phyloP scores from a whole-genome alignment of 2,329 filamentous ascomycete species.

The Teratosphaeria gauchensis region DNA sequence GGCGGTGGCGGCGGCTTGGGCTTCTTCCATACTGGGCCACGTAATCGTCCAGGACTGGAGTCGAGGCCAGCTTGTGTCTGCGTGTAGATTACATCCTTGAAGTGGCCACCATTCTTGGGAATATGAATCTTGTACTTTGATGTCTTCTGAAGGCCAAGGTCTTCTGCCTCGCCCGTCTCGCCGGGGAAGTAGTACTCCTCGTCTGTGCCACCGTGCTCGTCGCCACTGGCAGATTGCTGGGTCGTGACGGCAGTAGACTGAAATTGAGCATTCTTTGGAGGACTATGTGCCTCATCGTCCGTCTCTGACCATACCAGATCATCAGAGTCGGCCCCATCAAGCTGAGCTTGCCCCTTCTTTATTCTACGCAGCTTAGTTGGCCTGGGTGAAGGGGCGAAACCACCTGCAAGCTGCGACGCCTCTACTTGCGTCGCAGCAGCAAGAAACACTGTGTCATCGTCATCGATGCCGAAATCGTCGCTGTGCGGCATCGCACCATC shows the following conservation, averaged over 20 bases:
- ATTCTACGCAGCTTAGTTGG: constrained; percentile 23
- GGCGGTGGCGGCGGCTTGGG: constrained; percentile 16
- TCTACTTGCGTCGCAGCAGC: constrained; percentile 23
- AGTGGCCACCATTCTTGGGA: constrained; percentile 29
- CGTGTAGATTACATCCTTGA: constrained; percentile 33
- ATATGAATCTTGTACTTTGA: constrained; percentile 36
- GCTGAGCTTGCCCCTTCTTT: constrained; percentile 8
- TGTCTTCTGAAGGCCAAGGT: constrained; percentile 19
- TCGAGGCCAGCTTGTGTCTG: constrained; percentile 32
- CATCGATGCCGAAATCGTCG: constrained; percentile 24
- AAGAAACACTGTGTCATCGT: constrained; percentile 24
- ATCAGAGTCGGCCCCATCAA: constrained; percentile 17
- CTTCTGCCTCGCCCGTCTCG: constrained; percentile 10
- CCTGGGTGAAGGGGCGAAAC: constrained; percentile 23
- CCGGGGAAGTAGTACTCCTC: constrained; percentile 18
- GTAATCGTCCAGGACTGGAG: constrained; percentile 34
- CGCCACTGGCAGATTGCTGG: constrained; percentile 3
- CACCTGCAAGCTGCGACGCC: constrained; percentile 16
- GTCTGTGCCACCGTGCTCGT: constrained; percentile 8
- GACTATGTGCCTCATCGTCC: constrained; percentile 12
- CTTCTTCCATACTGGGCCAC: constrained; percentile 41
- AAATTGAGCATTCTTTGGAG: constrained; percentile 7
- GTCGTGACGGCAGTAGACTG: constrained; percentile 4
- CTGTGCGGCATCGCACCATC: constrained; percentile 19
- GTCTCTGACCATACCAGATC: constrained; percentile 11